phyloP scores from a whole-genome alignment of 208 protist species.

The Herpetomonas tarakana region DNA sequence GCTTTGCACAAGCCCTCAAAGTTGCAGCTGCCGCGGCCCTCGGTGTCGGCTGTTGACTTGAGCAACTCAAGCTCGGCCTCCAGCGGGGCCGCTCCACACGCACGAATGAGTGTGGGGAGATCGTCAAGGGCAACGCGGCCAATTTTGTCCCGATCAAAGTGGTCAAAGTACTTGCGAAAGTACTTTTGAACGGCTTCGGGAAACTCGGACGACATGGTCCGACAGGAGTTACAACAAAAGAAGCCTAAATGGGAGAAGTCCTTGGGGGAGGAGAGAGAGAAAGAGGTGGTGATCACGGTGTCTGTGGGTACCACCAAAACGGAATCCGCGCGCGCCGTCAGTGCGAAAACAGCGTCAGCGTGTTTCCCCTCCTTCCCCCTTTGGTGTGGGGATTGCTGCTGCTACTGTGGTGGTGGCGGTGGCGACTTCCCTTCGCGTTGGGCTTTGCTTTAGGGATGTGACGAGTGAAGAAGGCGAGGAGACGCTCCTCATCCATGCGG shows the following conservation, averaged over 20 bases:
- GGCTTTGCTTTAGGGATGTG: too few relatives aligned
- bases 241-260: conserved; percentile 8
- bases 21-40: conserved; percentile 56
- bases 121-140: conserved; percentile 51
- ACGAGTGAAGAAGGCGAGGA: too few relatives aligned
- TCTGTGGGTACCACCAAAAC: too few relatives aligned
- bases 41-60: conserved; percentile 52
- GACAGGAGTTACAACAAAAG: neutral
- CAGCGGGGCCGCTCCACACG: conserved; percentile 69
- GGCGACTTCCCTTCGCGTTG: too few relatives aligned
- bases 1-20: conserved; percentile 79
- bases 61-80: conserved; percentile 61
- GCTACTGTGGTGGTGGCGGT: too few relatives aligned
- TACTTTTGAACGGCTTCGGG: conserved; percentile 44
- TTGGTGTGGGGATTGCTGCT: too few relatives aligned
- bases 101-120: conserved; percentile 54
- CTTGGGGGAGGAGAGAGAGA: too few relatives aligned
- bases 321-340: too few relatives aligned
- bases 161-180: conserved; percentile 69
- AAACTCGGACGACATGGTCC: conserved; percentile 25
- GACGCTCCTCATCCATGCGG: too few relatives aligned
- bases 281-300: too few relatives aligned
- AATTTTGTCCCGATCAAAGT: conserved; percentile 80
- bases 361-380: too few relatives aligned
- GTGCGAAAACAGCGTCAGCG: too few relatives aligned